Evolutionary conservation across 768 basidiomycete species (phyloP).

Genomic region (Tephrocybe rancida): DNA sequence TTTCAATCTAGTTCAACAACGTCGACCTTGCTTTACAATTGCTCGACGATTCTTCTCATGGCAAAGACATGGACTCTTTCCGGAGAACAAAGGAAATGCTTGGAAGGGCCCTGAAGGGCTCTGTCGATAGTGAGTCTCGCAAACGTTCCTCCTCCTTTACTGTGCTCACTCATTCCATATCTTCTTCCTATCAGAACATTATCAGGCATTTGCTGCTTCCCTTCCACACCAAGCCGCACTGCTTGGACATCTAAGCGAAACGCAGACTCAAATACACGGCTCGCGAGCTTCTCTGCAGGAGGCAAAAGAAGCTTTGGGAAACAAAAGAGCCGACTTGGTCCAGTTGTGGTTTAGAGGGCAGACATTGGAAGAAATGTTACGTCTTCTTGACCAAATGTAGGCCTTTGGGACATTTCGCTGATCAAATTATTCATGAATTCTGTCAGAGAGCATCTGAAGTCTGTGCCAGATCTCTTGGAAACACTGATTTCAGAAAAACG

Average conservation of each 20-base stretch:
- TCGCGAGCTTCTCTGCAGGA: conserved; percentile 75
- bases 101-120: conserved; percentile 80
- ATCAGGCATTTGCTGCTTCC: conserved; percentile 93
- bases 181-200: conserved; percentile 61
- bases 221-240: conserved; percentile 88
- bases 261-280: conserved; percentile 74
- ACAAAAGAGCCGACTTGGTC: conserved; percentile 85
- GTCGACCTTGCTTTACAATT: conserved; percentile 92
- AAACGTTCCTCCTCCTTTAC: neutral
- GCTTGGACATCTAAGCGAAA: conserved; percentile 66
- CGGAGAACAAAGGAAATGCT: conserved; percentile 74
- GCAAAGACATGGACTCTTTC: conserved; percentile 80
- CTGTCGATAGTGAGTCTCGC: conserved; percentile 75
- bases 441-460: conserved; percentile 82
- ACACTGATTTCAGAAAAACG: conserved; percentile 95
- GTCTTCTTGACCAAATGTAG: conserved; percentile 92
- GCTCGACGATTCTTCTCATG: conserved; percentile 72
- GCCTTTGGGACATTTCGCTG: conserved; percentile 24
- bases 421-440: conserved; percentile 8
- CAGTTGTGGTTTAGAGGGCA: conserved; percentile 90
- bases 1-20: conserved; percentile 76
- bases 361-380: conserved; percentile 94
- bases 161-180: neutral
- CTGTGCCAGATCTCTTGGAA: conserved; percentile 90
- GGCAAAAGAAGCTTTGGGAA: conserved; percentile 77